Conservation (phyloP, 2,329 filamentous ascomycete species). For the Tolypocladium inflatum region DNA sequence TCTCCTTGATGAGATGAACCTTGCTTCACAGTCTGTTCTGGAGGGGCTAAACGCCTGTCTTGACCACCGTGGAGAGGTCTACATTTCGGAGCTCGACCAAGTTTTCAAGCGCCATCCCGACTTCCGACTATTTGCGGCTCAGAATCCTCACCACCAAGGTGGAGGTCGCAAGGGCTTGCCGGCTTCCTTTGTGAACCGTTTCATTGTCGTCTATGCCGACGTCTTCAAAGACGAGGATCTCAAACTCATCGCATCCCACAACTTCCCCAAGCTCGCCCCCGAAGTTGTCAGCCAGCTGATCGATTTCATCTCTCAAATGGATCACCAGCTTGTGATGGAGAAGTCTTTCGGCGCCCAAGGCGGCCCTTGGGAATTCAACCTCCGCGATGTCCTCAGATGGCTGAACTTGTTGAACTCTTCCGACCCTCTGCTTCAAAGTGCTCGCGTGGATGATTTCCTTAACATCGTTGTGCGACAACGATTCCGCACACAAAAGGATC, state of each 20-base stretch:
- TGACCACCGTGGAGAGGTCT: constrained; percentile 92
- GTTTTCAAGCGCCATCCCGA: constrained; percentile 82
- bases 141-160: constrained; percentile 96
- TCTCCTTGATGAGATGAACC: constrained; percentile 94
- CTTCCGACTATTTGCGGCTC: constrained; percentile 92
- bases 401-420: constrained; percentile 49
- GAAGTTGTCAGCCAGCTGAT: constrained; percentile 60
- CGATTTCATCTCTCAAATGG: constrained; percentile 69
- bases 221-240: constrained; percentile 76
- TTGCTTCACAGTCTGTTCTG: constrained; percentile 91
- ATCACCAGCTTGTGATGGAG: constrained; percentile 56
- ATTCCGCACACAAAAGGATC: constrained; percentile 67
- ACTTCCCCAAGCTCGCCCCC: constrained; percentile 56
- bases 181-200: constrained; percentile 93
- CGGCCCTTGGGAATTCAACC: constrained; percentile 91
- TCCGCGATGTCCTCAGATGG: constrained; percentile 87
- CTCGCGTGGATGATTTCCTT: constrained; percentile 62
- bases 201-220: constrained; percentile 95
- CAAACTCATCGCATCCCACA: constrained; percentile 67
- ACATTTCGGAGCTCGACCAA: constrained; percentile 89
- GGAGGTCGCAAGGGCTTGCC: constrained; percentile 91
- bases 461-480: constrained; percentile 78
- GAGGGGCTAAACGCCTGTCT: constrained; percentile 95
- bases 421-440: constrained; percentile 51
- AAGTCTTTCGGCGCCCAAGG: constrained; percentile 51